Evolutionary conservation across 331 rosid species (phyloP), one percentile per base, ranked within the genome.

Genomic region (Acacia concinna): DNA sequence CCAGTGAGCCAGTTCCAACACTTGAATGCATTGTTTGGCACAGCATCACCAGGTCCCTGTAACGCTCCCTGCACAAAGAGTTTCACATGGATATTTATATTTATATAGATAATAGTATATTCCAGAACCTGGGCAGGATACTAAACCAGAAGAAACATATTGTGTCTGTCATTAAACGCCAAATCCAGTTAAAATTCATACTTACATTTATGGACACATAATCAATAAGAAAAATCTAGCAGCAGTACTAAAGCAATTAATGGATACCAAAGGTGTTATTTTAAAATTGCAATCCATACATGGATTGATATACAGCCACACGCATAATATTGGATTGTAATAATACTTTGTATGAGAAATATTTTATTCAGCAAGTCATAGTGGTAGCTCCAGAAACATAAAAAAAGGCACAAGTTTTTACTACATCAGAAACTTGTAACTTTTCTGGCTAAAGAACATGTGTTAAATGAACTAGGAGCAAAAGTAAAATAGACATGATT

Each of bases 1-100:
- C 97, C 86, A 94, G 89, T 1, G 97, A 91, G 85, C 98, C 98
- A 69, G 97, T 94, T 84, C 98, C 98, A 44, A 94, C 85, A 73
- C 95, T 94, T 59, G 98, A 87, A 88, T 94, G 97, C 94, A 94
- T 87, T 77, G 72, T 79, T 74, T 88, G 97, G 85, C 98, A 94
- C 82, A 89, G 97, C 87, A 81, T 89, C 81, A 94, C 85, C 88
- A 94, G 88, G 80, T 88, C 85, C 74, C 80, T 74, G 54, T 90
- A 94, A 49, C 80, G 97, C 76, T 92, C 90, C 95, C 98, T 94
- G 90, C 89, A 92, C 82, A 51, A 14, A 60, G 81, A 82, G 11
- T 68, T 76, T 46, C 64, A 60, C 5, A 10, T 75, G 74, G 65
- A 47, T 46, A 57, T 78, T 78, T 68, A 79, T 20, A 20, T 30